Percentiles rank a stretch among this genome's conserved stretches.
Evolutionary conservation across 352 stramenopile species (phyloP).

Genomic region (Phytophthora litchii): DNA sequence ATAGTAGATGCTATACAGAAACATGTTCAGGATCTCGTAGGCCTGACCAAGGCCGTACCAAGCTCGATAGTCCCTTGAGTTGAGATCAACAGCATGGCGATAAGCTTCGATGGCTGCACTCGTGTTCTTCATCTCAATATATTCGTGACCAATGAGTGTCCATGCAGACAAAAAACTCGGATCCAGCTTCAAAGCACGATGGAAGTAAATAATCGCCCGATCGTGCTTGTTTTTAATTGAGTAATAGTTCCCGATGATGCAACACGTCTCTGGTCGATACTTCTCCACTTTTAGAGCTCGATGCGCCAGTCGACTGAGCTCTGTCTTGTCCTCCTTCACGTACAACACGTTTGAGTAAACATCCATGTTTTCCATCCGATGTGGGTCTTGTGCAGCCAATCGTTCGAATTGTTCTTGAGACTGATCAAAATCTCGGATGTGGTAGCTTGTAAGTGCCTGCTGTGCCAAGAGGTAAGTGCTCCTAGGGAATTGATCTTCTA

Average conservation of each 20-base stretch:
- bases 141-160: conserved; percentile 99
- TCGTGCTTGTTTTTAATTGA: conserved; percentile 94
- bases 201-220: conserved; percentile 97
- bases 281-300: conserved; percentile 95
- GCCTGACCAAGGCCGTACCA: conserved; percentile 99
- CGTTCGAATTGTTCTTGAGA: conserved; percentile 80
- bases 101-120: conserved; percentile 97
- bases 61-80: conserved; percentile 94
- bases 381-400: conserved; percentile 63
- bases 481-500: conserved; percentile 62
- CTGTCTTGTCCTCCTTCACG: conserved; percentile 87
- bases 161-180: conserved; percentile 95
- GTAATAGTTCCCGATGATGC: conserved; percentile 95
- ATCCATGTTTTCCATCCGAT: conserved; percentile 85
- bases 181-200: conserved; percentile 95
- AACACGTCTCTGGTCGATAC: conserved; percentile 98
- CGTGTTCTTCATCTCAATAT: conserved; percentile 99
- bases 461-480: conserved; percentile 81
- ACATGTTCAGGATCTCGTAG: conserved; percentile 99
- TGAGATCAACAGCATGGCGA: conserved; percentile 93
- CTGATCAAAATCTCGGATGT: conserved; percentile 84
- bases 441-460: conserved; percentile 79
- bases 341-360: conserved; percentile 89
- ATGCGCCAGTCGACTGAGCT: conserved; percentile 91
- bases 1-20: conserved; percentile 98